phyloP scores from a whole-genome alignment of 768 basidiomycete genomes.

The Cubamyces sp. region DNA sequence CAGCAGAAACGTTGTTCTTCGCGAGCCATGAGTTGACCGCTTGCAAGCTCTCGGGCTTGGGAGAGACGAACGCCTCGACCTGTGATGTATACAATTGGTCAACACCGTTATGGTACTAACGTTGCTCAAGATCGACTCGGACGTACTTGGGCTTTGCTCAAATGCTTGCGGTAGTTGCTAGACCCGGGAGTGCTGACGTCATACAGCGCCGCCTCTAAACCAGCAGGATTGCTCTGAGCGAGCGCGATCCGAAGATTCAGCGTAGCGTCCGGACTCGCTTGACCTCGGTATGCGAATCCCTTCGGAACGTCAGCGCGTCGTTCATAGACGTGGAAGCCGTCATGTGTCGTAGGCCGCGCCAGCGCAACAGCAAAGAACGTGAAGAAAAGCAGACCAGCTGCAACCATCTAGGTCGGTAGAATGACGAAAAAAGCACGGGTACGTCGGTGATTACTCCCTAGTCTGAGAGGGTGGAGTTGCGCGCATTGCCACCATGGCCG shows the following conservation, averaged over 20 bases:
- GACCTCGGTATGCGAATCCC: slow-evolving; percentile 35
- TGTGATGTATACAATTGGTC: neutral
- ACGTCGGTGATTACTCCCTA: too few relatives aligned
- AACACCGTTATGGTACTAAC: neutral
- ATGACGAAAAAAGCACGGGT: too few relatives aligned
- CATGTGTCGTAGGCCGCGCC: slow-evolving; percentile 26
- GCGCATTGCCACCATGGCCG: too few relatives aligned
- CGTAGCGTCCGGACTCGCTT: slow-evolving; percentile 32
- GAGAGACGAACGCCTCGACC: slow-evolving; percentile 47
- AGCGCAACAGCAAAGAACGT: slow-evolving; percentile 23
- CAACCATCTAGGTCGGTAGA: slow-evolving; percentile 14
- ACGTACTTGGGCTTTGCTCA: slow-evolving; percentile 39
- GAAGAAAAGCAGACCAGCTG: slow-evolving; percentile 23
- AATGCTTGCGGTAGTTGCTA: slow-evolving; percentile 36
- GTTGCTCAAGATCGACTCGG: neutral
- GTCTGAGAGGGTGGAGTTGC: too few relatives aligned
- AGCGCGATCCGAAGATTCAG: slow-evolving; percentile 41
- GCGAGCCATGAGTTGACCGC: slow-evolving; percentile 34
- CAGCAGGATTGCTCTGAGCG: slow-evolving; percentile 36
- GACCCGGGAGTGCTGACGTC: slow-evolving; percentile 38
- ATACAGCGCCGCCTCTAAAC: slow-evolving; percentile 38
- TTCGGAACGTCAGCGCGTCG: slow-evolving; percentile 30
- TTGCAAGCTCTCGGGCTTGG: slow-evolving; percentile 25
- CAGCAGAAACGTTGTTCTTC: slow-evolving; percentile 29
- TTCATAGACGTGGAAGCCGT: slow-evolving; percentile 34